These are phyloP conservation scores for Albizia julibrissin DNA, from an alignment of 306 rosid species.

Conservation along the genomic window DNA sequence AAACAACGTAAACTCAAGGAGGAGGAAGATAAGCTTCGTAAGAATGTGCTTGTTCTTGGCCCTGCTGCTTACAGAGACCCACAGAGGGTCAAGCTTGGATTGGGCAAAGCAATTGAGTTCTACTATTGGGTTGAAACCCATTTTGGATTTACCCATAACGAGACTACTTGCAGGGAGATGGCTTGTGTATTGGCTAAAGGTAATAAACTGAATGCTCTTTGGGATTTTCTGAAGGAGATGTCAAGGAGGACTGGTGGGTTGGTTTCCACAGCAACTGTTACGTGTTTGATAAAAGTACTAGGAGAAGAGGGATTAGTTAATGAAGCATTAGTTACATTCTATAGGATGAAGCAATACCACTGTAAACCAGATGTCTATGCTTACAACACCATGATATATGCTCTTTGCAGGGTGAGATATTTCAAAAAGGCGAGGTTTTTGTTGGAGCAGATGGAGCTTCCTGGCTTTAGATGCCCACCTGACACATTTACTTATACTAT, in stretches of 20 bases:
- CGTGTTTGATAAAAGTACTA: slow-evolving; percentile 86
- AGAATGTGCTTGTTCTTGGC: slow-evolving; percentile 63
- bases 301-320: slow-evolving; percentile 78
- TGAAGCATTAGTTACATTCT: slow-evolving; percentile 63
- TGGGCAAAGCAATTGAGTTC: slow-evolving; percentile 69
- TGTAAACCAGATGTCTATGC: slow-evolving; percentile 77
- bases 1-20: slow-evolving; percentile 61
- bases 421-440: slow-evolving; percentile 68
- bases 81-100: slow-evolving; percentile 47
- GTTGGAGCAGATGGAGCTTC: slow-evolving; percentile 87
- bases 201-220: slow-evolving; percentile 47
- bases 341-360: slow-evolving; percentile 73
- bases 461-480: slow-evolving; percentile 81
- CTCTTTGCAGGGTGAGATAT: slow-evolving; percentile 71
- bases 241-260: slow-evolving; percentile 37
- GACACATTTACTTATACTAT: slow-evolving; percentile 74
- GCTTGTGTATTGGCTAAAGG: slow-evolving; percentile 69
- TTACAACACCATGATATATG: slow-evolving; percentile 60
- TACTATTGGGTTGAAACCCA: slow-evolving; percentile 67
- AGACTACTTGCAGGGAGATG: slow-evolving; percentile 74
- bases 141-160: slow-evolving; percentile 57
- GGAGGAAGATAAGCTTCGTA: slow-evolving; percentile 42
- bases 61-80: slow-evolving; percentile 72
- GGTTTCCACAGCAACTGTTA: slow-evolving; percentile 62
- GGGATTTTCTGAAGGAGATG: slow-evolving; percentile 70